A percentile compares a stretch with the other conserved stretches of the same genome.
Conservation (phyloP, 2,329 filamentous ascomycete genomes). For the Ilyonectria robusta region DNA sequence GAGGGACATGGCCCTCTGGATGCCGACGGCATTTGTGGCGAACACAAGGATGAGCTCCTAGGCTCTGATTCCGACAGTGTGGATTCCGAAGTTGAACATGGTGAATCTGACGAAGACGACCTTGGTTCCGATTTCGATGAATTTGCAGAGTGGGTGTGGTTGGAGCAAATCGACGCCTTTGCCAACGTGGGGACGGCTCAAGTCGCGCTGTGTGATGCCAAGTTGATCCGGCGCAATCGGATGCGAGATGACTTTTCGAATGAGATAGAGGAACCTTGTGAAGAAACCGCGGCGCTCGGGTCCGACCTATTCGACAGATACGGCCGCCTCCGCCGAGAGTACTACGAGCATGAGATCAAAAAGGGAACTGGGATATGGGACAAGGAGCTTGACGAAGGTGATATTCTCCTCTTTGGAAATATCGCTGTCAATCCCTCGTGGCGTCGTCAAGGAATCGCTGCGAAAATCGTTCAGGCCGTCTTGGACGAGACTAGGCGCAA, state of each 20-base stretch:
- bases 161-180: conserved; percentile 5
- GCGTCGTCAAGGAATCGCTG: background rate
- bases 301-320: conserved; percentile 24
- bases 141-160: conserved; percentile 2
- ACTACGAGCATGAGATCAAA: conserved; percentile 4
- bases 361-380: conserved; percentile 23
- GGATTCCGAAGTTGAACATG: background rate
- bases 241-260: conserved; percentile 6
- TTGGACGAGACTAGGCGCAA: background rate
- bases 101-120: background rate
- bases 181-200: background rate
- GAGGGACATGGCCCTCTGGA: background rate
- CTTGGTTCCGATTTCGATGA: background rate
- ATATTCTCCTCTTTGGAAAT: conserved; percentile 15
- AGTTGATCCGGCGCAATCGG: conserved; percentile 9
- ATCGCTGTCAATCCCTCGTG: background rate
- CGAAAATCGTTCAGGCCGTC: background rate
- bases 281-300: background rate
- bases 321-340: conserved; percentile 7
- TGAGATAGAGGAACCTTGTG: conserved; percentile 1
- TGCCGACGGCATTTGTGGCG: background rate
- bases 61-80: background rate
- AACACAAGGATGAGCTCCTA: background rate
- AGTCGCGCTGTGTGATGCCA: conserved; percentile 8
- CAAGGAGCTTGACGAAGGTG: conserved; percentile 7